phyloP scores from a whole-genome alignment of 352 stramenopile genomes.

The Phytopythium montanum region DNA sequence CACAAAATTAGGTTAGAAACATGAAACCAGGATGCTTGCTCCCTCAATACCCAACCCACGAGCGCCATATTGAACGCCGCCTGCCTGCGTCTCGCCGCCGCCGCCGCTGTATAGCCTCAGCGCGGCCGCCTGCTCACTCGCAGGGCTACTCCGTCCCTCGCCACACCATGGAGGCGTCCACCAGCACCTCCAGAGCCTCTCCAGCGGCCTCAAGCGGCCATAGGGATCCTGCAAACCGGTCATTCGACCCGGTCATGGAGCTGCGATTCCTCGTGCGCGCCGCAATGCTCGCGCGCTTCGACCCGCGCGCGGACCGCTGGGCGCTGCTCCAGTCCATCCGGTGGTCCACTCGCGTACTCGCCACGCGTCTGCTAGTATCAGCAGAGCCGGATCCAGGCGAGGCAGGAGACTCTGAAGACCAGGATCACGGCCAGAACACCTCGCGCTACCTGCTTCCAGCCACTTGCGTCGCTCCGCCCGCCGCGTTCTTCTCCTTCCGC shows the following conservation, averaged over 20 bases:
- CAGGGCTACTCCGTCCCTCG: not conserved
- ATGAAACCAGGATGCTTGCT: not conserved
- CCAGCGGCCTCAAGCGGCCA: not conserved
- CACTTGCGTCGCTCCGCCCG: slow-evolving; percentile 33
- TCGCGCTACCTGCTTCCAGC: slow-evolving; percentile 32
- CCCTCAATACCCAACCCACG: not conserved
- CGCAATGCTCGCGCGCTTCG: slow-evolving; percentile 3
- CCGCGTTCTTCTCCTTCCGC: slow-evolving; percentile 62
- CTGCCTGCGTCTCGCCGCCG: not conserved
- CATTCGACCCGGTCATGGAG: slow-evolving; percentile 1
- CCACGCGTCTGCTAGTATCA: slow-evolving; percentile 26
- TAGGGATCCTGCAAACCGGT: not conserved
- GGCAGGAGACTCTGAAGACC: not conserved
- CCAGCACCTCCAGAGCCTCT: not conserved
- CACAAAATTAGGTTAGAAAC: not conserved
- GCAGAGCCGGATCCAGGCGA: slow-evolving; percentile 7
- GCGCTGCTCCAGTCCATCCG: slow-evolving; percentile 25
- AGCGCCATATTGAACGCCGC: not conserved
- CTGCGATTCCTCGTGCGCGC: slow-evolving; percentile 5
- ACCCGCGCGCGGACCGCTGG: slow-evolving; percentile 10
- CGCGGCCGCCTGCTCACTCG: not conserved
- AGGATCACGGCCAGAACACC: slow-evolving; percentile 4
- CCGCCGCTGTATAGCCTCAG: not conserved
- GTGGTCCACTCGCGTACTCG: slow-evolving; percentile 29
- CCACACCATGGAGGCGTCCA: not conserved